A percentile compares a stretch with the other conserved stretches of the same genome.
These are phyloP conservation scores for Hypoxylon fragiforme DNA, from an alignment of 495 filamentous ascomycete species.

Conservation along the genomic window DNA sequence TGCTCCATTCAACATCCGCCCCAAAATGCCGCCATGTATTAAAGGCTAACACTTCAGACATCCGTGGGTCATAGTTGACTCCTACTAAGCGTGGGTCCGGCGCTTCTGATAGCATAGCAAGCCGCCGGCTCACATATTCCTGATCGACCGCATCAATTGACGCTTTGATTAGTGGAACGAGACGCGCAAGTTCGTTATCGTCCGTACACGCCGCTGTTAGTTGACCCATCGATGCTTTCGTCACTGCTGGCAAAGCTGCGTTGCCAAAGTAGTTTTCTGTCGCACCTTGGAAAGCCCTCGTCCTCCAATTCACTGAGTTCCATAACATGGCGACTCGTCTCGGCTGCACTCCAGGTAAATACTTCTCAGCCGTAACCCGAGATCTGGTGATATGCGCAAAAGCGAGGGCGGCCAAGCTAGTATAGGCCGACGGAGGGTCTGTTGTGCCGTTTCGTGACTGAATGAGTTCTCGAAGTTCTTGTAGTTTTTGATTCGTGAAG, in stretches of 20 bases:
- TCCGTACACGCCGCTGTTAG: constrained; percentile 26
- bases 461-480: constrained; percentile 32
- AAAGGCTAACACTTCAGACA: constrained; percentile 37
- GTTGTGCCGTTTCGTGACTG: constrained; percentile 16
- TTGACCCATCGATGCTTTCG: constrained; percentile 21
- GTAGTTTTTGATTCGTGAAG: constrained; percentile 33
- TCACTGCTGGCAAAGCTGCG: constrained; percentile 35
- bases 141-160: constrained; percentile 40
- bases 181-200: constrained; percentile 23
- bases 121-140: constrained; percentile 34
- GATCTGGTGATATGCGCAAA: constrained; percentile 38
- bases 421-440: constrained; percentile 37
- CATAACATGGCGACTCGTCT: constrained; percentile 29
- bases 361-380: constrained; percentile 28
- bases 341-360: constrained; percentile 23
- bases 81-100: constrained; percentile 41
- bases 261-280: constrained; percentile 42
- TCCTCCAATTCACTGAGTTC: constrained; percentile 42
- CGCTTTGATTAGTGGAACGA: constrained; percentile 29
- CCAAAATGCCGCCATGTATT: constrained; percentile 45
- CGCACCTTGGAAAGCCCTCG: constrained; percentile 34
- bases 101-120: constrained; percentile 37
- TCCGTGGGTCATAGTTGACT: constrained; percentile 40
- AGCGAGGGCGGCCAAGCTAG: constrained; percentile 36
- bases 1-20: constrained; percentile 39